These are phyloP conservation scores for Coniferiporia weirii DNA, from an alignment of 1,284 basidiomycete genomes.

Conservation along the genomic window DNA sequence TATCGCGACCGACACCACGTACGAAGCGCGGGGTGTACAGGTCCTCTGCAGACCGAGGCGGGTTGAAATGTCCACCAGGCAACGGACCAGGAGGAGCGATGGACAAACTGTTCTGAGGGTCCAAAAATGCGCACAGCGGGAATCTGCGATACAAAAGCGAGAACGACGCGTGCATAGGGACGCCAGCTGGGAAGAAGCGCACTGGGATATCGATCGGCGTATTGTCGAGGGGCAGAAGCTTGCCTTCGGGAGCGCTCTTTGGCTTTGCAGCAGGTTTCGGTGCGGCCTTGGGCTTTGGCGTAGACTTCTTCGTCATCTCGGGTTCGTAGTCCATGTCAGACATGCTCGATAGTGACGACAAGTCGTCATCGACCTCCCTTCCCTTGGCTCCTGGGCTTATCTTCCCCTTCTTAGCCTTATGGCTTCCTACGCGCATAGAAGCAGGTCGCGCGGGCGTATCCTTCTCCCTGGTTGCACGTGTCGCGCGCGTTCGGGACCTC, in stretches of 20 bases:
- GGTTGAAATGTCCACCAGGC: constrained; percentile 51
- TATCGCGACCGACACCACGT: constrained; percentile 59
- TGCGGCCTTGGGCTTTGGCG: neutral
- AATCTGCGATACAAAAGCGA: constrained; percentile 61
- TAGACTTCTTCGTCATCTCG: constrained; percentile 1
- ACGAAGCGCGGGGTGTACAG: constrained; percentile 77
- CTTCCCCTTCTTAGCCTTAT: neutral
- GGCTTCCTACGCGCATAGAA: neutral
- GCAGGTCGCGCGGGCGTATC: too few relatives aligned
- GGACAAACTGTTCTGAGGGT: constrained; percentile 26
- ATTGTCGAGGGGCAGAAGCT: neutral
- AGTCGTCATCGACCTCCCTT: neutral
- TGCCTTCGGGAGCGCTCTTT: neutral
- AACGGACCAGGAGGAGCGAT: constrained; percentile 19
- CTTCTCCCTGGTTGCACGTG: too few relatives aligned
- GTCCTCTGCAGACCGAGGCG: constrained; percentile 51
- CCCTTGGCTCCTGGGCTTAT: neutral
- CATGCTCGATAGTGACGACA: constrained; percentile 8
- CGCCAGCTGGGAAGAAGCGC: constrained; percentile 1
- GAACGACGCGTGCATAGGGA: constrained; percentile 39
- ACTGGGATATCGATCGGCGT: constrained; percentile 3
- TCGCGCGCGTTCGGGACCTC: too few relatives aligned
- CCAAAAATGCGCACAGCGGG: constrained; percentile 50
- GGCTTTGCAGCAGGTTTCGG: too few relatives aligned
- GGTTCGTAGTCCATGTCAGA: constrained; percentile 13